These are phyloP conservation scores for Geoglossum cookeanum DNA, from an alignment of 2,329 filamentous ascomycete species.

Conservation along the genomic window DNA sequence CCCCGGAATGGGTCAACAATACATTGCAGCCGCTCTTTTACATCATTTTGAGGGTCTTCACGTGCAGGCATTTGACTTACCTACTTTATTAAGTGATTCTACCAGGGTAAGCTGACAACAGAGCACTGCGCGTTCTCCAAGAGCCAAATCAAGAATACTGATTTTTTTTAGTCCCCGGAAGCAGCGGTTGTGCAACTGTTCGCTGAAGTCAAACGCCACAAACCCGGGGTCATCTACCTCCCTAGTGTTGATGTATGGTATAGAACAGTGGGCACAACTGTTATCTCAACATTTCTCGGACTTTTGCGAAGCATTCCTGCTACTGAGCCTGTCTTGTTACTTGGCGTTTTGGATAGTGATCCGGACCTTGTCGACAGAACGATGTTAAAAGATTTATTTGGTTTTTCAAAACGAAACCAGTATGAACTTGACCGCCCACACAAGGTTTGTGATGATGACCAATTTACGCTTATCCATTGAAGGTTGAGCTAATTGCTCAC, in stretches of 20 bases:
- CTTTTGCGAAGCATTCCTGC: conserved; percentile 70
- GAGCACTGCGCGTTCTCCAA: conserved; percentile 9
- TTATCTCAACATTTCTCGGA: conserved; percentile 63
- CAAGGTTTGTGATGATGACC: conserved; percentile 22
- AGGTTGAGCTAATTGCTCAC: conserved; percentile 14
- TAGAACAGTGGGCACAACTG: conserved; percentile 40
- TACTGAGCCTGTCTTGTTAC: conserved; percentile 70
- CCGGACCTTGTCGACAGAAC: conserved; percentile 39
- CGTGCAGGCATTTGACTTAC: conserved; percentile 84
- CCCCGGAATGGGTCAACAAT: conserved; percentile 83
- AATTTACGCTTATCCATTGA: background rate
- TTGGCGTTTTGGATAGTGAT: conserved; percentile 64
- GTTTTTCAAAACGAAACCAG: conserved; percentile 63
- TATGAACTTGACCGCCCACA: conserved; percentile 50
- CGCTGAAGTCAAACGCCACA: conserved; percentile 79
- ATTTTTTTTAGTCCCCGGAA: conserved; percentile 41
- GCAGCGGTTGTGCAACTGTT: conserved; percentile 82
- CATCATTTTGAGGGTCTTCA: conserved; percentile 88
- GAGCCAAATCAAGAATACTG: background rate
- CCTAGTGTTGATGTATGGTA: conserved; percentile 85
- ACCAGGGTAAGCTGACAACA: conserved; percentile 35
- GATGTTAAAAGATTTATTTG: conserved; percentile 63
- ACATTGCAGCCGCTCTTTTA: conserved; percentile 66
- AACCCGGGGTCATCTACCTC: conserved; percentile 89
- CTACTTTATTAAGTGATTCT: conserved; percentile 67